A percentile compares a stretch with the other conserved stretches of the same genome.
These are phyloP conservation scores for Ophiostoma novo-ulmi DNA, from an alignment of 2,329 filamentous ascomycete genomes.

Conservation along the genomic window DNA sequence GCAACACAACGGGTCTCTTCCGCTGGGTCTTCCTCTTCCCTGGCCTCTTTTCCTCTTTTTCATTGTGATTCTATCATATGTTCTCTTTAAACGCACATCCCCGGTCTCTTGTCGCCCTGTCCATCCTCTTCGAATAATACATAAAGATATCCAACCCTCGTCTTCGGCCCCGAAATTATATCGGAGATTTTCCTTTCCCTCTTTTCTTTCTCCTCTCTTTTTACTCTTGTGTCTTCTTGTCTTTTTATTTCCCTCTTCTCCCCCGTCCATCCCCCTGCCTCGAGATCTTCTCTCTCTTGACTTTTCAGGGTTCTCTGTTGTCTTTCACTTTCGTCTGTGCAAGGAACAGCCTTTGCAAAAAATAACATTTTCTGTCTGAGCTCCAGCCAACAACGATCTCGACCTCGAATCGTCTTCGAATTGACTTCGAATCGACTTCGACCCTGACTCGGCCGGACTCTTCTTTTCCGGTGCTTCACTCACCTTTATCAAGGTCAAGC, in stretches of 20 bases:
- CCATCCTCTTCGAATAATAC: background rate
- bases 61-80: too few relatives aligned
- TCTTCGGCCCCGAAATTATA: background rate
- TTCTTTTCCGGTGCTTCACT: too few relatives aligned
- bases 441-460: background rate
- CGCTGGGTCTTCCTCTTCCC: background rate
- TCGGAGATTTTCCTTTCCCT: background rate
- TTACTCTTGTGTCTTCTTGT: background rate
- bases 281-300: background rate
- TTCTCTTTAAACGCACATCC: background rate
- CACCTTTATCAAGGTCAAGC: background rate
- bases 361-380: background rate
- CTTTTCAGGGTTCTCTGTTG: background rate
- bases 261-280: too few relatives aligned
- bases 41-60: background rate
- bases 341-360: background rate
- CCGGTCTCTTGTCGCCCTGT: background rate
- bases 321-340: background rate
- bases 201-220: background rate
- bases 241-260: background rate
- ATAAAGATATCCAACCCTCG: conserved; percentile 11
- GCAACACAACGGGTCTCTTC: background rate
- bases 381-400: background rate
- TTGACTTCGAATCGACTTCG: too few relatives aligned
- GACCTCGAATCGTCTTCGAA: background rate